Percentiles rank a stretch among this genome's conserved stretches.
These are phyloP conservation scores for Coffea eugenioides DNA, from an alignment of 257 asterid genomes.

Conservation along the genomic window DNA sequence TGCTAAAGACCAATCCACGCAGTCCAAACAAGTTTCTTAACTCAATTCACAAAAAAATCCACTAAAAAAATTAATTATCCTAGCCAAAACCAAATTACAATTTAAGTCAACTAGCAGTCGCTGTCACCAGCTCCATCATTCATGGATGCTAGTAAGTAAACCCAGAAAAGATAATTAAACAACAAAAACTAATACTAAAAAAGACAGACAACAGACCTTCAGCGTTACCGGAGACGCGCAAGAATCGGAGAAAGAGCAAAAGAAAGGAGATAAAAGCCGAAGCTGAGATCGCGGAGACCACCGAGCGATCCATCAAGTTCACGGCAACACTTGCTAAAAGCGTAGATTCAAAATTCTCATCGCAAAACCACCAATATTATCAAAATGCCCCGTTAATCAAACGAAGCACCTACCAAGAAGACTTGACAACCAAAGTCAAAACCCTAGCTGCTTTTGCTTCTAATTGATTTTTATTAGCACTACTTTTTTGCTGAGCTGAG, in stretches of 20 bases:
- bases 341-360: conserved; percentile 19
- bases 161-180: neutral
- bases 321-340: conserved; percentile 21
- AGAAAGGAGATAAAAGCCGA: conserved; percentile 39
- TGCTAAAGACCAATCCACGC: neutral
- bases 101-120: neutral
- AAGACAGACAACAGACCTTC: conserved; percentile 55
- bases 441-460: conserved; percentile 17
- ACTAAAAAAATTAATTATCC: neutral
- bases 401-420: neutral
- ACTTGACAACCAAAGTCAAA: conserved; percentile 5
- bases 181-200: neutral
- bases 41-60: neutral
- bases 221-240: conserved; percentile 59
- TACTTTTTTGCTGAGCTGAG: neutral
- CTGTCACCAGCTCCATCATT: neutral
- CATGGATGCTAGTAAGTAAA: neutral
- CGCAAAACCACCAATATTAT: neutral
- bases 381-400: neutral
- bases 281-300: conserved; percentile 42
- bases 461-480: no score
- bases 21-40: neutral
- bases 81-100: neutral
- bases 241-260: conserved; percentile 35
- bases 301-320: conserved; percentile 57